Base-by-base conservation (phyloP, 2,329 filamentous ascomycete species). In the Phyllosticta paracitricarpa region DNA sequence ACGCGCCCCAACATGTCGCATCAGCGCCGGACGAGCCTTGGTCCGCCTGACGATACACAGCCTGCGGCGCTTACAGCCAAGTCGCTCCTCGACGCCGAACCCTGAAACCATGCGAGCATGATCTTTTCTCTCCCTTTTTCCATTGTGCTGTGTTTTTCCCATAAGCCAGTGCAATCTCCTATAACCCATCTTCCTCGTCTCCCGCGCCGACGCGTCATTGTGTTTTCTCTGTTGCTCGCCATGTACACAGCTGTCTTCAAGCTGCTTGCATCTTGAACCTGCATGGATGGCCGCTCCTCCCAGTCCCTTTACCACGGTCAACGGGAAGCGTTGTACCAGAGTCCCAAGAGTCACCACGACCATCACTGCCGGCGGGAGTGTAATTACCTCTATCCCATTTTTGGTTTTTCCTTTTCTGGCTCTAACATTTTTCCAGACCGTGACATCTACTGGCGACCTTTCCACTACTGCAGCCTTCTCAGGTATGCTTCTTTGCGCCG, bases 311-410 rank as follows among this genome's bases (percentile, higher is more conserved):
- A 74, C 71, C 61, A 73, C 71, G 61, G 72, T 75, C 64, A 72
- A 62, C 64, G 73, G 73, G 65, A 68, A 69, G 66, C 69, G 70
- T 67, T 75, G 73, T 67, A 74, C 72, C 65, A 71, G 72, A 63
- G 40, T 48, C 17, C 40, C 40, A n/a, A 17, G 40, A n/a, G n/a
- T n/a, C 17, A 48, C 40, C 3, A 48, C 40, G 4, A 48, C 40
- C 14, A 48, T 48, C 14, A 48, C 40, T 6, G 14, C n/a, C n/a
- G 40, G 14, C n/a, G 6, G 14, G 5, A 48, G 40, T n/a, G 40
- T 48, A 5, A 48, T 14, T n/a, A n/a, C 2, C 12, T 48, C 7
- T 48, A 7, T 6, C 2, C 40, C 40, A n/a, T 4, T n/a, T n/a
- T 17, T 30, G 28, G 28, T 2, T 30, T 30, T 2, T 7, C 17